These are phyloP conservation scores for Arabidopsis arenosa DNA, from an alignment of 345 rosid species.

Conservation along the genomic window DNA sequence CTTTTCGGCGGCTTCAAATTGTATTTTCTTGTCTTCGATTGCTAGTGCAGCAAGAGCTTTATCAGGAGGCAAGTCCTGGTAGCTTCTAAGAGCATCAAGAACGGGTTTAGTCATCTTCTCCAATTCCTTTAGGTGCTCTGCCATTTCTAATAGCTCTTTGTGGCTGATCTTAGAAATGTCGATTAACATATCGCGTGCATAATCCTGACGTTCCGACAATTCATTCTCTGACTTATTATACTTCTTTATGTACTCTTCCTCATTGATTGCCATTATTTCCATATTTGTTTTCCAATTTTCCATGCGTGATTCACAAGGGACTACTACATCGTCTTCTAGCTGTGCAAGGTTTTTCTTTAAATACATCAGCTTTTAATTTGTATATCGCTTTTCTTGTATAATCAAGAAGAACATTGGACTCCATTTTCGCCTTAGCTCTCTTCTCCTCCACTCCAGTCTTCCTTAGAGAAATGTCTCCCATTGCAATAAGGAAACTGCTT, in stretches of 20 bases:
- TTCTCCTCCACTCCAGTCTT: slow-evolving; percentile 92
- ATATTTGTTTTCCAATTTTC: slow-evolving; percentile 42
- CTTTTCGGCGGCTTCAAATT: slow-evolving; percentile 86
- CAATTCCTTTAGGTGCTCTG: slow-evolving; percentile 77
- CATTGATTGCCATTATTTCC: slow-evolving; percentile 83
- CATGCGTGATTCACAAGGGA: slow-evolving; percentile 40
- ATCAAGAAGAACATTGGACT: slow-evolving; percentile 91
- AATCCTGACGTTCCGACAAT: not conserved
- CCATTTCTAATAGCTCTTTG: slow-evolving; percentile 81
- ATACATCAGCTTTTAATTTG: slow-evolving; percentile 85
- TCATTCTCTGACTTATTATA: slow-evolving; percentile 44
- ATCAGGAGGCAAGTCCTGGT: slow-evolving; percentile 96
- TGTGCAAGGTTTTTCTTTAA: slow-evolving; percentile 84
- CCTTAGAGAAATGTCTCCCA: slow-evolving; percentile 84
- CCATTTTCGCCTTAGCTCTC: slow-evolving; percentile 81
- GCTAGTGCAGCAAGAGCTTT: slow-evolving; percentile 91
- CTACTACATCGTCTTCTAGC: slow-evolving; percentile 78
- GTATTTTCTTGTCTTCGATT: slow-evolving; percentile 91
- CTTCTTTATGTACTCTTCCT: not conserved
- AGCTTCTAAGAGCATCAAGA: slow-evolving; percentile 84
- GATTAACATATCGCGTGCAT: slow-evolving; percentile 52
- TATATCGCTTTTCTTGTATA: slow-evolving; percentile 88
- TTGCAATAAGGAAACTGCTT: slow-evolving; percentile 92
- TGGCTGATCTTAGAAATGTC: slow-evolving; percentile 84
- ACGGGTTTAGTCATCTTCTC: slow-evolving; percentile 93